Evolutionary conservation across 306 rosid genomes (phyloP), one percentile per base, ranked within the genome.

Genomic region (Purshia tridentata): DNA sequence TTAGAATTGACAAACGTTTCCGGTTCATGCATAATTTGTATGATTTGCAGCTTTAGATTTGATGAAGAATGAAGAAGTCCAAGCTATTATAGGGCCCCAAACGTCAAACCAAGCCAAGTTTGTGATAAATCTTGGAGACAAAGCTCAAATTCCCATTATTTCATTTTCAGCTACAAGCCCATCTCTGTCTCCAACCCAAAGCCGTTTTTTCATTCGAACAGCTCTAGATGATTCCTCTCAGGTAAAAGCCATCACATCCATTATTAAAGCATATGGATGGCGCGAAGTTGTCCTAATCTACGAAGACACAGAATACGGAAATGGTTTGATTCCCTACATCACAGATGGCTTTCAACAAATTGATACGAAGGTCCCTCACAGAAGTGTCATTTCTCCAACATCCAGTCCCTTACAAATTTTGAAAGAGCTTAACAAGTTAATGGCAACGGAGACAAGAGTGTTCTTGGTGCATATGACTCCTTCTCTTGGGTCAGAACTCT

Each of bases 281-380:
- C 72, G 57, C 3, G 58, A 82, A 75, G 76, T 85, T 9, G 73
- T 86, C 22, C 69, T 42, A 7, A 80, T 86, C 23, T 80, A 77
- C 11, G 84, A 80, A 75, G 83, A 77, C 76, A 77, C 84, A 0
- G 77, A 75, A 15, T 85, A 77, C n/a, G 87, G 83, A 4, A 76
- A 80, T 8, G 85, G 83, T 20, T 53, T 85, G 9, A 77, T 80
- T 55, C 83, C 89, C 1, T 51, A 67, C 29, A 15, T 85, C 3
- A 20, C 62, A 0, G 83, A 77, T 6, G 85, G 83, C 41, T 48
- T 85, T 4, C 76, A 67, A 13, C 12, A 56, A 18, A 69, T 67
- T 16, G 73, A 72, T 10, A 29, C 79, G 4, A 66, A 62, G 40
- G 80, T 80, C 0, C 58, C 66, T 4, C 49, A 44, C 9, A 68